Percentiles rank a stretch among this genome's conserved stretches.
These are phyloP conservation scores for Lodderomyces beijingensis DNA, from an alignment of 1,139 yeast genomes.

Conservation along the genomic window DNA sequence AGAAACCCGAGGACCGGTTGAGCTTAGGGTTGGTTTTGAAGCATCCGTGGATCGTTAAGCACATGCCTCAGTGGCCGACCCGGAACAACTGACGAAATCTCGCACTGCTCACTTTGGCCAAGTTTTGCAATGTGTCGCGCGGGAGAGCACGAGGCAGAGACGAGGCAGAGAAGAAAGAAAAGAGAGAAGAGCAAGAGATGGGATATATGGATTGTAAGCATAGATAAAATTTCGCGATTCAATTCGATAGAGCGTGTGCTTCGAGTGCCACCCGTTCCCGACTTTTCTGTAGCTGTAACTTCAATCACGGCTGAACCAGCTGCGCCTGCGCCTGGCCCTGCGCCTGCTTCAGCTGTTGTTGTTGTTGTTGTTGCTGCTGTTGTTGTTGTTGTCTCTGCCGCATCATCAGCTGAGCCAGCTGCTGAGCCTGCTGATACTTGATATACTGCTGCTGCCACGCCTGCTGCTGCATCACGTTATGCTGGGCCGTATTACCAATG, in stretches of 20 bases:
- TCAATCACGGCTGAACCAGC: too few relatives aligned
- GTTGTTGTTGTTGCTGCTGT: constrained; percentile 30
- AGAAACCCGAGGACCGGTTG: constrained; percentile 65
- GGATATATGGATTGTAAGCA: too few relatives aligned
- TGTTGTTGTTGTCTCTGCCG: constrained; percentile 30
- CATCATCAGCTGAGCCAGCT: constrained; percentile 24
- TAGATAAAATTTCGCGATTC: too few relatives aligned
- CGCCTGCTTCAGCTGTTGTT: constrained; percentile 2
- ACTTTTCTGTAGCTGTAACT: too few relatives aligned
- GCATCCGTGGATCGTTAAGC: constrained; percentile 82
- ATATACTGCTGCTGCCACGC: constrained; percentile 47
- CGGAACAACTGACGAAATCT: too few relatives aligned
- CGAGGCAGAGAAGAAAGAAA: not conserved
- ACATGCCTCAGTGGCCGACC: constrained; percentile 45
- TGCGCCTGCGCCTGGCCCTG: too few relatives aligned
- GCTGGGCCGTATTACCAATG: constrained; percentile 40
- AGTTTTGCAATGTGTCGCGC: too few relatives aligned
- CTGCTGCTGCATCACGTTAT: constrained; percentile 43
- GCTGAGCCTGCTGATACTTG: constrained; percentile 42
- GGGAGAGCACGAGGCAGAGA: not conserved
- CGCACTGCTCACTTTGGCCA: too few relatives aligned
- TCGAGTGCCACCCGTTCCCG: too few relatives aligned
- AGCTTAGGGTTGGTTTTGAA: constrained; percentile 54
- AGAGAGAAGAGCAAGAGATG: too few relatives aligned
- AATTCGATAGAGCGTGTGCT: too few relatives aligned